Percentiles rank a stretch among this genome's conserved stretches.
These are phyloP conservation scores for Phyllachora maydis DNA, from an alignment of 2,329 filamentous ascomycete species.

Conservation along the genomic window DNA sequence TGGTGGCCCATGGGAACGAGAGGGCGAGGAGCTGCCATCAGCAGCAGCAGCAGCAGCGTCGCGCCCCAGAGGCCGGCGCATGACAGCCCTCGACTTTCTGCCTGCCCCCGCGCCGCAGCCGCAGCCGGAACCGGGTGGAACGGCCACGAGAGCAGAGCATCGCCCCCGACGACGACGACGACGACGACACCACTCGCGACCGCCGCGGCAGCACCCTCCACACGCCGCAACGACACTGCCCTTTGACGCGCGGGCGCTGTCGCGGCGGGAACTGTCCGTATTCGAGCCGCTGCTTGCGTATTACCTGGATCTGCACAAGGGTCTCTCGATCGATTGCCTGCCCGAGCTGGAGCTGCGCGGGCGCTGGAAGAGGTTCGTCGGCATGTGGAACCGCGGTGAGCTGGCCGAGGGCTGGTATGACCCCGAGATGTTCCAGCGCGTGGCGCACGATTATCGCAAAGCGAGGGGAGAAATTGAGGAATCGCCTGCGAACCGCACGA, in stretches of 20 bases:
- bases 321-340: conserved; percentile 45
- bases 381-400: conserved; percentile 81
- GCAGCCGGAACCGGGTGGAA: too few species aligned
- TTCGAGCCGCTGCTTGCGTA: conserved; percentile 59
- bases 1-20: too few species aligned
- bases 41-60: too few species aligned
- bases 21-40: too few species aligned
- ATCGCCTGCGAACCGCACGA: conserved; percentile 7
- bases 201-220: too few species aligned
- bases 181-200: too few species aligned
- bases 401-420: conserved; percentile 89
- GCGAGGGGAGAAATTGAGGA: background rate
- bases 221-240: too few species aligned
- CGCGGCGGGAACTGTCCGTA: conserved; percentile 42
- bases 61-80: too few species aligned
- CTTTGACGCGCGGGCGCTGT: conserved; percentile 41
- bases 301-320: conserved; percentile 80
- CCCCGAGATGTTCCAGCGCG: conserved; percentile 37
- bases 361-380: conserved; percentile 82
- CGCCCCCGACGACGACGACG: too few species aligned
- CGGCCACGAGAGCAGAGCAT: too few species aligned
- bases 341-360: conserved; percentile 58
- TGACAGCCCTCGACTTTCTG: too few species aligned
- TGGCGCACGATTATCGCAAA: conserved; percentile 7
- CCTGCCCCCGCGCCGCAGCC: too few species aligned